Evolutionary conservation across 306 rosid species (phyloP), one percentile per base, ranked within the genome.

Genomic region (Vachellia pachyceras): DNA sequence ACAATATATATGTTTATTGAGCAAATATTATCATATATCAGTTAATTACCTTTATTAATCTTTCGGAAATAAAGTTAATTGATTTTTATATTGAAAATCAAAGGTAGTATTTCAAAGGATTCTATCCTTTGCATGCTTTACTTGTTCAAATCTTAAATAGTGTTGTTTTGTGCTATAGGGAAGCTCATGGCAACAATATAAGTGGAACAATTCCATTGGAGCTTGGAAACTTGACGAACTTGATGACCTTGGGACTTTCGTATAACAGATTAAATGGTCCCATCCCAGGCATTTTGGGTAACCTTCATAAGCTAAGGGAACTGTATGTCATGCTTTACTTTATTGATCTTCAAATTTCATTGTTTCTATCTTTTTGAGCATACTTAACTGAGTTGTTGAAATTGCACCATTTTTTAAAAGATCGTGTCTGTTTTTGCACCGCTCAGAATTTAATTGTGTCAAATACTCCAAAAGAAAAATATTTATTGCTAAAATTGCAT

Each of bases 141-240:
- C 3, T 18, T 52, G 9, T 5, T 39, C 18, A n/a, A 40, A n/a
- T 41, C 4, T 10, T 10, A 9, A 37, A 11, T 1, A 20, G 3
- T 18, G 57, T 67, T 67, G 49, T 35, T 37, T n/a, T 41, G 10
- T 40, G 17, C 10, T 3, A 5, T 10, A 68, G 73, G 73, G 52
- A 68, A 41, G 18, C 40, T 41, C 6, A 10, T n/a, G 45, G 33
- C 46, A 68, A 68, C 41, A n/a, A 10, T 41, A n/a, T 68, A 68
- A 40, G 9, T 4, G 73, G 73, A 41, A 11, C 3, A 68, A 68
- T 68, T 14, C 73, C 73, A 10, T 4, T 1, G 0, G 73, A 39
- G 49, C 11, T 68, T 41, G 73, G 73, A 68, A 68, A 68, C 22
- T 68, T 68, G 73, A 68, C 73, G 18, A 68, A 20, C 33, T 68